phyloP scores from a whole-genome alignment of 1,139 yeast genomes.

The Candida sp. region DNA sequence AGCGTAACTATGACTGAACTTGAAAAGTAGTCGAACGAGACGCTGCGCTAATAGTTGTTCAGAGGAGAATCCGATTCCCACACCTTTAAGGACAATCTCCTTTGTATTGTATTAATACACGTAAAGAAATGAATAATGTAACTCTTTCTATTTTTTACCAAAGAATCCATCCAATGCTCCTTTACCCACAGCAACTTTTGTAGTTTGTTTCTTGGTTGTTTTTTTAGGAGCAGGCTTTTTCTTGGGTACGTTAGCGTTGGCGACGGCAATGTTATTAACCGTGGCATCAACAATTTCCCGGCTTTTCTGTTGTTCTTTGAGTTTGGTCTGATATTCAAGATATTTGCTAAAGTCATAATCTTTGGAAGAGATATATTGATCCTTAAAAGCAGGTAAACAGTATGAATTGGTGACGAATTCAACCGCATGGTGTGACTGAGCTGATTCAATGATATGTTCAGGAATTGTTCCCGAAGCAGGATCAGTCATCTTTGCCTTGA shows the following conservation, averaged over 20 bases:
- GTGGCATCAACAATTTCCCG: slow-evolving; percentile 22
- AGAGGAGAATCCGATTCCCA: no score
- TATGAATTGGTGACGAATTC: slow-evolving; percentile 30
- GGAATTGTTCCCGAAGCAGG: slow-evolving; percentile 23
- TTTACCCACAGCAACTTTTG: slow-evolving; percentile 47
- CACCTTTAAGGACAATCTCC: no score
- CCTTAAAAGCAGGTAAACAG: slow-evolving; percentile 13
- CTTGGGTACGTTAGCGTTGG: slow-evolving; percentile 10
- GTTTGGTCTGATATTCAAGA: slow-evolving; percentile 22
- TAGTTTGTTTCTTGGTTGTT: slow-evolving; percentile 17
- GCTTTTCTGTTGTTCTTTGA: slow-evolving; percentile 23
- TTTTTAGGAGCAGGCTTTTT: slow-evolving; percentile 16
- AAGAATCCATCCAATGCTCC: slow-evolving; percentile 68
- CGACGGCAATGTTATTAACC: slow-evolving; percentile 23
- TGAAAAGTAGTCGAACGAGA: no score
- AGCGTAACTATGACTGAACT: no score
- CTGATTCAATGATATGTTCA: slow-evolving; percentile 20
- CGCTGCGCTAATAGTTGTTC: no score
- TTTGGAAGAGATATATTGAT: slow-evolving; percentile 9
- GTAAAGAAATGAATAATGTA: no score
- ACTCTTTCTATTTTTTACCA: slow-evolving; percentile 23
- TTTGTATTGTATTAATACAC: no score
- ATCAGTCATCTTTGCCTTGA: slow-evolving; percentile 17
- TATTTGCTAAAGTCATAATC: slow-evolving; percentile 27
- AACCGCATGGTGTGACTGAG: slow-evolving; percentile 19